Evolutionary conservation across 768 basidiomycete genomes (phyloP), one percentile per base, ranked within the genome.

Genomic region (Mycena leptocephala): DNA sequence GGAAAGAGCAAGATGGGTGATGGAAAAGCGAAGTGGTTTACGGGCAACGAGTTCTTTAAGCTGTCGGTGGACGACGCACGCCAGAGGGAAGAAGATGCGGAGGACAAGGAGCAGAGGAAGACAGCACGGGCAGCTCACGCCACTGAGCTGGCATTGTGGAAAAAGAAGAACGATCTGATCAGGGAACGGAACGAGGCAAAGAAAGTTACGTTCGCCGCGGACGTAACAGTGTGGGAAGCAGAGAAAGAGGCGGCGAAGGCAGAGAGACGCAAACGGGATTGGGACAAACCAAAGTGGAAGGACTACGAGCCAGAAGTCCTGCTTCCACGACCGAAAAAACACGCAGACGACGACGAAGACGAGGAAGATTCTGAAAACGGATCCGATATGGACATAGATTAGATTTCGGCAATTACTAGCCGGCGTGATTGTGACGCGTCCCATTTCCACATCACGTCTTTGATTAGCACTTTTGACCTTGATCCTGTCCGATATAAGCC

Each of bases 1-100:
- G 58, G 58, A 30, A 59, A 59, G 35, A 14, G 58, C 28, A 59
- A 59, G 58, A 59, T 59, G 58, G 58, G 58, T 16, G 58, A 59
- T 33, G 58, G 58, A 30, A 32, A 33, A 30, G 26, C 58, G 16
- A 59, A 59, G 30, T 33, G 10, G 8, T 59, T 59, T 7, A 59
- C 30, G 58, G 58, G 30, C 8, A 30, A 59, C 20, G 58, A 32
- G 28, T 59, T 59, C 33, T 59, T 32, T n/a, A 11, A 59, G 11
- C 58, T 59, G 3, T n/a, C n/a, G 9, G 22, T 24, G 3, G 51
- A 53, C 9, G 51, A 53, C 11, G 51, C 3, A 8, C 7, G n/a
- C 20, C 8, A 26, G 51, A 26, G 11, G 22, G 24, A n/a, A n/a
- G n/a, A 26, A n/a, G 20, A 53, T 9, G 51, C 3, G 51, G 51